Evolutionary conservation across 1,139 yeast genomes (phyloP).

Genomic region (Taphrina populina): DNA sequence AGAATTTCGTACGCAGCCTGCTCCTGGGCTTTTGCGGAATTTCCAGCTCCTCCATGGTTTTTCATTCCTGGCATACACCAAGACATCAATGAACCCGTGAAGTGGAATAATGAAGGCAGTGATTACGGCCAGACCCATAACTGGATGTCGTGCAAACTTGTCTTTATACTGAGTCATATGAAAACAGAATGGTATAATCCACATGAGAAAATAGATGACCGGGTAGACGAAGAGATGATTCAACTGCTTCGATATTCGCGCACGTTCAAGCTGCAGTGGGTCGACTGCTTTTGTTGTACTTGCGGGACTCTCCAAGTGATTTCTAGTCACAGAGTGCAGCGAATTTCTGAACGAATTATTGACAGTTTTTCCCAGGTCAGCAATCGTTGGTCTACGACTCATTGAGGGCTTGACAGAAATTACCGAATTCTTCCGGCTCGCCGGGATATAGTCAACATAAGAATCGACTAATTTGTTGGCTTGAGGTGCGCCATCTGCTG

Average conservation of each 20-base stretch:
- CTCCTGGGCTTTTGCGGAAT: background rate
- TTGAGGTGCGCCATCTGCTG: no score
- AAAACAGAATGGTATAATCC: constrained; percentile 28
- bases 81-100: constrained; percentile 32
- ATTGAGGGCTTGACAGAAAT: no score
- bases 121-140: constrained; percentile 14
- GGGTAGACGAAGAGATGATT: constrained; percentile 32
- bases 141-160: constrained; percentile 7
- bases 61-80: constrained; percentile 26
- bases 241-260: constrained; percentile 20
- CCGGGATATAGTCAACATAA: no score
- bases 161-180: constrained; percentile 31
- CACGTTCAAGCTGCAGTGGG: constrained; percentile 12
- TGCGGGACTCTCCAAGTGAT: background rate
- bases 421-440: no score
- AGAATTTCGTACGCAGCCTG: background rate
- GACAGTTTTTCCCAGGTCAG: background rate
- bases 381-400: no score
- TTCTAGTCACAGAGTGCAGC: background rate
- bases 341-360: background rate
- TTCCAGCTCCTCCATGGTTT: constrained; percentile 29
- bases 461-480: no score
- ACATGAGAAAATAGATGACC: constrained; percentile 27
- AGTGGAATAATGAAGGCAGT: constrained; percentile 26
- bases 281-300: constrained; percentile 1